Evolutionary conservation across 78 protist genomes (phyloP), one percentile per base, ranked within the genome.

Genomic region (Dictyostelium capitatum): DNA sequence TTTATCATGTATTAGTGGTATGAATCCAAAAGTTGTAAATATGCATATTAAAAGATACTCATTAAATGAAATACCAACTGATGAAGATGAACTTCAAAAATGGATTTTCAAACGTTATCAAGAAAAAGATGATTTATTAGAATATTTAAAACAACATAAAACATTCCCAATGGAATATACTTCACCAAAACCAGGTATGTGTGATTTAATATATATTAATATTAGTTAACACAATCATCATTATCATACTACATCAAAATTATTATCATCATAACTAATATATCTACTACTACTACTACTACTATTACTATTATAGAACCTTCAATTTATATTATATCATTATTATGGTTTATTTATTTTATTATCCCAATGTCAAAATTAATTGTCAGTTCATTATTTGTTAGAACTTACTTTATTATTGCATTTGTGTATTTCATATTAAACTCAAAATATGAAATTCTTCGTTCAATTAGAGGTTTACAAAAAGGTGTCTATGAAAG

Each of bases 21-120:
- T 48, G 17, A 85, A 77, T 75, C 92, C 92, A 85, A 54, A 17
- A 8, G 67, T 65, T n/a, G 91, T 74, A 10, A 59, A 85, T 20
- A 77, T 85, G 25, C 62, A 85, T n/a, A 53, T 85, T 6, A 77
- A 64, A 17, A 41, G 83, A 47, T 75, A 75, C 20, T 73, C 83
- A 41, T 25, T 85, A 3, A 32, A 28, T 7, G 79, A 85, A 28
- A 56, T 85, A 4, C 92, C 92, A 46, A 77, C 19, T 0, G 65
- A 74, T 11, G 92, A 85, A 48, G 51, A 85, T 11, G n/a, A 70
- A 15, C 57, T 77, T 50, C 92, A 85, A 85, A 54, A 32, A 12
- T 85, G 92, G 92, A 20, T 85, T 46, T 77, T 77, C 50, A 64
- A 77, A 4, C 28, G 78, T n/a, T 85, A 77, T 62, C 43, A 12